phyloP scores from a whole-genome alignment of 23 red algal genomes.

The Cyanidium caldarium region DNA sequence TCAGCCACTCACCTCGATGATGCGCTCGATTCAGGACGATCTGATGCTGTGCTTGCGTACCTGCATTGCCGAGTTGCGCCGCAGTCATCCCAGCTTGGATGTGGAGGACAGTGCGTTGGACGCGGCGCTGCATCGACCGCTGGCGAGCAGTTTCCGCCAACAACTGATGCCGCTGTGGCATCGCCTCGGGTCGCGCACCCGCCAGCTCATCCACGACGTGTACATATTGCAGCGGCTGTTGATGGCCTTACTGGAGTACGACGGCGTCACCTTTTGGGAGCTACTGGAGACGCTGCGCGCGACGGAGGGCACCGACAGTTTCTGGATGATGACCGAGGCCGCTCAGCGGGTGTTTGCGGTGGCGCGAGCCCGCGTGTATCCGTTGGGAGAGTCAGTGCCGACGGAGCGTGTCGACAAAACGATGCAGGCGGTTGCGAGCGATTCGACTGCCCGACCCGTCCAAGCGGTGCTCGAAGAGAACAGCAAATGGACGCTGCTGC shows the following conservation, averaged over 20 bases:
- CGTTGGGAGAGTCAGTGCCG: neutral
- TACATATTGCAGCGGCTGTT: neutral
- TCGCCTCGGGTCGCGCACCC: neutral
- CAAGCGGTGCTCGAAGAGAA: neutral
- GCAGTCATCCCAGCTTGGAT: neutral
- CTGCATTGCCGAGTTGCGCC: constrained; percentile 10
- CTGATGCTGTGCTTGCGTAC: constrained; percentile 3
- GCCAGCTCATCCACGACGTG: constrained; percentile 14
- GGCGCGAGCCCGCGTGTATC: constrained; percentile 6
- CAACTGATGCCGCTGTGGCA: constrained; percentile 7
- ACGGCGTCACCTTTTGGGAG: constrained; percentile 15
- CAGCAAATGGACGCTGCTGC: constrained; percentile 12
- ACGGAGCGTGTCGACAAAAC: no score
- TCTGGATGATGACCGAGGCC: constrained; percentile 11
- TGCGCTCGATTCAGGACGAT: neutral
- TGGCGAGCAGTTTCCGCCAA: neutral
- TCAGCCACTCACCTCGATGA: constrained; percentile 13
- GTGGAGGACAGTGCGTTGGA: constrained; percentile 1
- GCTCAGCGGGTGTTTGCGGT: constrained; percentile 4
- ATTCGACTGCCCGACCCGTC: neutral
- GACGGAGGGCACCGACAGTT: constrained; percentile 6
- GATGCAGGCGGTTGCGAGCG: no score
- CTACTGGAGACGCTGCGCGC: constrained; percentile 2
- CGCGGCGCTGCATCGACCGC: no score
- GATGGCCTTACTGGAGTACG: neutral